phyloP scores from a whole-genome alignment of 768 basidiomycete species.

The Ramaria rubella region DNA sequence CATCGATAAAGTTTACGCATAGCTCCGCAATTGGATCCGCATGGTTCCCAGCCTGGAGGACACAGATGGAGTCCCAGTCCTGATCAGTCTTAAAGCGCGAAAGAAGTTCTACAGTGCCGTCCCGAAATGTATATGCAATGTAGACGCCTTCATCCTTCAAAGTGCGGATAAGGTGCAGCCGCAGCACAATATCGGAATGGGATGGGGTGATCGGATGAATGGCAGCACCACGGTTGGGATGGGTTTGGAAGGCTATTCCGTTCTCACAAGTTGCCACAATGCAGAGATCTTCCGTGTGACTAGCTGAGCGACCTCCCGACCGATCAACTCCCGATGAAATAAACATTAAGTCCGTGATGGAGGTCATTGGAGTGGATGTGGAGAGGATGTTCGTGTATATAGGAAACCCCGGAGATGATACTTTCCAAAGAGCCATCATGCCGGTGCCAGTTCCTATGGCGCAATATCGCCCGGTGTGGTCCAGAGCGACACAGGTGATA shows the following conservation, averaged over 20 bases:
- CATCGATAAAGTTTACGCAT: constrained; percentile 45
- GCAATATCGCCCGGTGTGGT: constrained; percentile 51
- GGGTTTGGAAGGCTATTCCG: constrained; percentile 52
- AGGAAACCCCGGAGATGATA: constrained; percentile 31
- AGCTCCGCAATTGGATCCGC: constrained; percentile 47
- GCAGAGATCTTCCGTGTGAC: constrained; percentile 20
- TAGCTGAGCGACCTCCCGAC: not conserved
- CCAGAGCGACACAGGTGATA: constrained; percentile 57
- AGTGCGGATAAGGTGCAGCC: constrained; percentile 43
- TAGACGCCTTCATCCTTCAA: constrained; percentile 40
- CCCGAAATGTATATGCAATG: constrained; percentile 54
- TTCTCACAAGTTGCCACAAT: constrained; percentile 43
- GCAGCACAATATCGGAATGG: constrained; percentile 37
- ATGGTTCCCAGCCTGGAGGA: constrained; percentile 52
- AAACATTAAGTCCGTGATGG: constrained; percentile 49
- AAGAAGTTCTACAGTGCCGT: constrained; percentile 59
- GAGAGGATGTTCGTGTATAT: constrained; percentile 37
- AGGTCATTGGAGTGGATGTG: constrained; percentile 40
- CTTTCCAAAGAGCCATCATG: constrained; percentile 54
- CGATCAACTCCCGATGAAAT: constrained; percentile 5
- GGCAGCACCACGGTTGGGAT: constrained; percentile 15
- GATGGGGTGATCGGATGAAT: constrained; percentile 37
- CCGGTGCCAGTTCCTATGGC: constrained; percentile 72
- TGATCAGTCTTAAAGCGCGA: constrained; percentile 44
- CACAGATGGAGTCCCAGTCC: constrained; percentile 38